A percentile compares a stretch with the other conserved stretches of the same genome.
phyloP scores from a whole-genome alignment of 768 basidiomycete species.

The Hericium coralloides region DNA sequence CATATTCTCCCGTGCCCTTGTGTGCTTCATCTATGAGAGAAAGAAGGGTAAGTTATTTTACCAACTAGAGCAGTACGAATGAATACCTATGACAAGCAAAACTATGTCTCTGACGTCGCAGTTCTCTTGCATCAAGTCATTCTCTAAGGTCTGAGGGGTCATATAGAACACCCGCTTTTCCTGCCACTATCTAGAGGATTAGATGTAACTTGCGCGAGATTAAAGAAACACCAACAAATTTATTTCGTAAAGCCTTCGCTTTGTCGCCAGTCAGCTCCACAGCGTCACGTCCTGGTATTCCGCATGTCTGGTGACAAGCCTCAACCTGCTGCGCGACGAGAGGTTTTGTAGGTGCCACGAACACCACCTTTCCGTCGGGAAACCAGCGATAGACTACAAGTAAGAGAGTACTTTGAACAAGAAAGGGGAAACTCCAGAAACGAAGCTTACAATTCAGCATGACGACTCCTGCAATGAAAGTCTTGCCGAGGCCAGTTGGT shows the following conservation, averaged over 20 bases:
- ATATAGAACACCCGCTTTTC: constrained; percentile 88
- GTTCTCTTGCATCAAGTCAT: constrained; percentile 66
- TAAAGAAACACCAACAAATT: constrained; percentile 39
- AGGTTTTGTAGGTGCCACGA: constrained; percentile 94
- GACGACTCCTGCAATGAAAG: constrained; percentile 93
- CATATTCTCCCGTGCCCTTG: constrained; percentile 86
- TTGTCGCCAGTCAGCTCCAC: constrained; percentile 82
- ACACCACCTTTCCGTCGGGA: constrained; percentile 85
- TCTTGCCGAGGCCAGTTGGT: constrained; percentile 96
- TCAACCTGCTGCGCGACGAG: constrained; percentile 92
- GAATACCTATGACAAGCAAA: constrained; percentile 77
- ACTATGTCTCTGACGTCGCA: constrained; percentile 78
- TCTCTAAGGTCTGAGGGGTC: constrained; percentile 91
- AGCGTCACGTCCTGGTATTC: constrained; percentile 82
- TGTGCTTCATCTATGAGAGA: constrained; percentile 78
- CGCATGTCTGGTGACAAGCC: constrained; percentile 88
- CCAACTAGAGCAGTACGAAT: not conserved
- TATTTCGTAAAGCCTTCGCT: constrained; percentile 39
- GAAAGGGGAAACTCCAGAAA: not conserved
- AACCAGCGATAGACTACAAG: constrained; percentile 82
- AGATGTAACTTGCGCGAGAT: not conserved
- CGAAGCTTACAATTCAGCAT: constrained; percentile 80
- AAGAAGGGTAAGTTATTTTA: not conserved
- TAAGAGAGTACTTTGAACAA: not conserved
- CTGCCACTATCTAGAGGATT: constrained; percentile 45